Evolutionary conservation across 1,284 basidiomycete genomes (phyloP), one percentile per base, ranked within the genome.

Genomic region (Ceratobasidium sp.): DNA sequence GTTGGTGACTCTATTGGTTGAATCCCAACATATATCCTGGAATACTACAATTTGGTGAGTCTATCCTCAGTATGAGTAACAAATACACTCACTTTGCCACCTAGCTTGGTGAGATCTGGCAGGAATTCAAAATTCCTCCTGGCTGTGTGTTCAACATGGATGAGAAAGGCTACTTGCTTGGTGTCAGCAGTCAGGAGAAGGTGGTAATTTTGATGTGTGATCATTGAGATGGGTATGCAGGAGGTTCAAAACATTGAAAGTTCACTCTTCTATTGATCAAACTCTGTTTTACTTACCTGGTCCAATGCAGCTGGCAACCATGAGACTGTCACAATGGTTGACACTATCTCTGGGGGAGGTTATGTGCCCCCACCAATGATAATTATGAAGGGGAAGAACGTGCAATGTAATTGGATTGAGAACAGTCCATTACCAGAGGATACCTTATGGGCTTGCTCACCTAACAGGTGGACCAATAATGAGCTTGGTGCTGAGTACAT

Each of bases 391-490:
- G 64, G 64, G n/a, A 66, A 51, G 13, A 29, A 66, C 22, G 64
- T 66, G 8, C 46, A 37, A 31, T 5, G 16, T 16, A 22, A 13
- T 37, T 66, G 64, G 64, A 29, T 66, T 2, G 64, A 66, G 31
- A 14, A 53, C 22, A 66, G 64, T n/a, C 64, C 64, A 37, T 49
- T 66, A 24, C 46, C 46, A 14, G 16, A 34, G 6, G 49, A 66
- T 1, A 66, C 64, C 11, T n/a, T 37, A 14, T 66, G 64, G 64
- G 64, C 76, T 8, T 75, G 77, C 4, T 83, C 83, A 0, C 75
- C 79, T 22, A 84, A 82, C 76, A 82, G 84, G 1, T 85, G 84
- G 84, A 85, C 83, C 5, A 79, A 82, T 75, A 78, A 84, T 62
- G 75, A 79, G n/a, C 76, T 83, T 8, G 78, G 82, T 22, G 13